Conservation (phyloP, 2,329 filamentous ascomycete species). For the Alternaria tenuissima region DNA sequence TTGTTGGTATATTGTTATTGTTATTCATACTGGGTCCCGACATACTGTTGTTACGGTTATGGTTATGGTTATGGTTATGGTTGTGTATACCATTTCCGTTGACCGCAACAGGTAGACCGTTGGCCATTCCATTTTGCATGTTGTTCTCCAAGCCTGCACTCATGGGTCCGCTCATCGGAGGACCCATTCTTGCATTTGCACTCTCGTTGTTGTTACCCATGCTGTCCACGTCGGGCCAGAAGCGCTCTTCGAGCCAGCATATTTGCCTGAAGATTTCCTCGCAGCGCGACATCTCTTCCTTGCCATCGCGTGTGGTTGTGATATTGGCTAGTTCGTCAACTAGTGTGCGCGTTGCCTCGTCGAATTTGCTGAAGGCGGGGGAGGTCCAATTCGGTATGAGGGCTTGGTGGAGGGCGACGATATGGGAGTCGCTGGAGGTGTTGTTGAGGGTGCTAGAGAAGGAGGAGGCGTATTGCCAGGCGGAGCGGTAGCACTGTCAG, state of each 20-base stretch:
- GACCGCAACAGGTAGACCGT: constrained; percentile 9
- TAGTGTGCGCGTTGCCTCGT: constrained; percentile 58
- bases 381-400: constrained; percentile 62
- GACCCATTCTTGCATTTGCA: constrained; percentile 31
- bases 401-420: constrained; percentile 59
- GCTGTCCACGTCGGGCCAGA: constrained; percentile 60
- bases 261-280: constrained; percentile 59
- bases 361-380: constrained; percentile 59
- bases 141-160: constrained; percentile 29
- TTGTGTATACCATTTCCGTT: constrained; percentile 17
- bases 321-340: constrained; percentile 61
- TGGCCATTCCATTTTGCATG: constrained; percentile 30
- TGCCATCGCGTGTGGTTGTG: constrained; percentile 57
- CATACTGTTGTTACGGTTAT: constrained; percentile 12
- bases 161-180: constrained; percentile 25
- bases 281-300: constrained; percentile 58
- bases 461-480: constrained; percentile 58
- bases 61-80: constrained; percentile 2
- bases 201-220: constrained; percentile 58
- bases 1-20: constrained; percentile 3
- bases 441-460: constrained; percentile 53
- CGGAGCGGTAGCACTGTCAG: constrained; percentile 55
- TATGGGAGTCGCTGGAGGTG: constrained; percentile 53
- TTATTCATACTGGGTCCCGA: constrained; percentile 15
- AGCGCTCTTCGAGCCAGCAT: constrained; percentile 58